phyloP scores from a whole-genome alignment of 1,284 basidiomycete genomes.

The Sanghuangporus sanghuang region DNA sequence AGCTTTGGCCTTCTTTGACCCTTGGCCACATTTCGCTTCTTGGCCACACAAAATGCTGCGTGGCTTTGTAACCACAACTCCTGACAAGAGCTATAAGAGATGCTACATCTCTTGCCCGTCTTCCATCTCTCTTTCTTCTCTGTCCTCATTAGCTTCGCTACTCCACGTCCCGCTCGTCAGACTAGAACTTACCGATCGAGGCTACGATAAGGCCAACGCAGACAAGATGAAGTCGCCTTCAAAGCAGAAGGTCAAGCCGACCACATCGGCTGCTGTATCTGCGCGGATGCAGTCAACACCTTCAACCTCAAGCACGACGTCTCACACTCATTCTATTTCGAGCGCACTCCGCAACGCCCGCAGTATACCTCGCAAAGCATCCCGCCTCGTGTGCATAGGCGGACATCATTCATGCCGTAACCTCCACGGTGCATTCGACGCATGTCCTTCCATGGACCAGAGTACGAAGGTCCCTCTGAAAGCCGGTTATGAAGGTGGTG shows the following conservation, averaged over 20 bases:
- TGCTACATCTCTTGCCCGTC: background rate
- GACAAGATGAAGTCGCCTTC: background rate
- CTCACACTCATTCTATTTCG: background rate
- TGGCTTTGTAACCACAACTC: background rate
- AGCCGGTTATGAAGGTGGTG: background rate
- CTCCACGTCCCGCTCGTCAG: background rate
- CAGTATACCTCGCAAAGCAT: conserved; percentile 6
- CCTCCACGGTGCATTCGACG: background rate
- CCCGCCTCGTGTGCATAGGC: background rate
- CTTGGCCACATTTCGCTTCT: background rate
- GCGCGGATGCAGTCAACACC: background rate
- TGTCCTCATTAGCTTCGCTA: background rate
- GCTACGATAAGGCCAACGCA: background rate
- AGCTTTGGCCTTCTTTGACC: background rate
- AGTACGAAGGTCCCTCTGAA: background rate
- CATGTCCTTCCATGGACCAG: background rate
- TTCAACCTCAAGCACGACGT: background rate
- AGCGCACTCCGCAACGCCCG: background rate
- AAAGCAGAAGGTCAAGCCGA: background rate
- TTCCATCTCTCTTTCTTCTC: background rate
- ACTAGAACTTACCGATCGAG: background rate
- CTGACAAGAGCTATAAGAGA: background rate
- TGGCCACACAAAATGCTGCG: background rate
- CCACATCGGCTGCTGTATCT: background rate
- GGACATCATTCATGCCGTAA: background rate